phyloP scores from a whole-genome alignment of 345 rosid species.

The Arabis hirsuta region DNA sequence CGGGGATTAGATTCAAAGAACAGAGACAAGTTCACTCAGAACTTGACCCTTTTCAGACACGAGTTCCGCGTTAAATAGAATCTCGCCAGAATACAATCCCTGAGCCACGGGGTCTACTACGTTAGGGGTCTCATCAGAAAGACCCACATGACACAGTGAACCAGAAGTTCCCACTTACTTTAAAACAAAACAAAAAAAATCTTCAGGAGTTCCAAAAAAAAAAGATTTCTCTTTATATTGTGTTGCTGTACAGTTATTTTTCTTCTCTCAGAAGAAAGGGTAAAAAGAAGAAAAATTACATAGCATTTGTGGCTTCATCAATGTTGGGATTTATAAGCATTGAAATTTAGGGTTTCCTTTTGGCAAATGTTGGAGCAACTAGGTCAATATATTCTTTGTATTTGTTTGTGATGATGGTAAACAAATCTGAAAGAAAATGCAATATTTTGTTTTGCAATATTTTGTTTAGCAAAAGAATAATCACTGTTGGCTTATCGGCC shows the following conservation, averaged over 20 bases:
- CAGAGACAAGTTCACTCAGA: constrained; percentile 97
- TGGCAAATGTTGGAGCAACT: constrained; percentile 20
- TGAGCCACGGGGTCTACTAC: constrained; percentile 28
- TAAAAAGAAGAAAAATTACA: constrained; percentile 14
- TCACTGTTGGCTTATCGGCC: too few relatives aligned
- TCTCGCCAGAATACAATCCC: not conserved
- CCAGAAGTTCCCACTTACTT: constrained; percentile 18
- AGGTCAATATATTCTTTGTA: constrained; percentile 41
- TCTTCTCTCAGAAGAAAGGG: constrained; percentile 25
- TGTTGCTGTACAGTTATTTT: constrained; percentile 39
- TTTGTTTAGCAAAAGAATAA: too few relatives aligned
- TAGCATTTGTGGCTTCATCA: constrained; percentile 27
- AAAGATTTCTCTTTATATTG: constrained; percentile 19
- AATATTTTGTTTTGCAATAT: constrained; percentile 10
- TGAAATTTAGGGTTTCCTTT: constrained; percentile 25
- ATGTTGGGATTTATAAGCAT: constrained; percentile 30
- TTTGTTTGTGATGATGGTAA: constrained; percentile 17
- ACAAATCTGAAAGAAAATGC: constrained; percentile 32
- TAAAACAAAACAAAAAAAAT: not conserved
- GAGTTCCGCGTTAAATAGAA: constrained; percentile 85
- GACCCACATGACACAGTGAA: constrained; percentile 34
- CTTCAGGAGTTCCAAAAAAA: not conserved
- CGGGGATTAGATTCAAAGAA: constrained; percentile 90
- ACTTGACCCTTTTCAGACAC: constrained; percentile 78
- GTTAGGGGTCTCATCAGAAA: constrained; percentile 42